These are phyloP conservation scores for Helichrysum umbraculigerum DNA, from an alignment of 129 eudicot species.

Conservation along the genomic window DNA sequence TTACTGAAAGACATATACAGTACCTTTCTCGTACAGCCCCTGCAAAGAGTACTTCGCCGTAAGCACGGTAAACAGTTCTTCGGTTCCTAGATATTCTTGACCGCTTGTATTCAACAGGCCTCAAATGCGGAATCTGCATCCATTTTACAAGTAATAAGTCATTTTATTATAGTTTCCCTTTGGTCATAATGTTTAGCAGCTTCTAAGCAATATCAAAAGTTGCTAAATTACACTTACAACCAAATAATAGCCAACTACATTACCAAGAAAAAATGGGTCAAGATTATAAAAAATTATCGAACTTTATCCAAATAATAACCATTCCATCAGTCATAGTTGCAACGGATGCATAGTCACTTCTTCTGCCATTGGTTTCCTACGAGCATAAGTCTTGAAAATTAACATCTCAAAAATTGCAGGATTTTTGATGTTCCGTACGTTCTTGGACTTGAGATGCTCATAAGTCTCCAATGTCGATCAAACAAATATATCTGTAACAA, in stretches of 20 bases:
- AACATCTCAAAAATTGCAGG: too few species aligned
- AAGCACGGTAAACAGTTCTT: constrained; percentile 79
- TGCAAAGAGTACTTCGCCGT: constrained; percentile 74
- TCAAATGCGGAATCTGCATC: constrained; percentile 73
- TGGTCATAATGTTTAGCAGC: neutral
- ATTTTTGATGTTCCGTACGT: too few species aligned
- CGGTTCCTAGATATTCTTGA: constrained; percentile 70
- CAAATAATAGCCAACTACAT: neutral
- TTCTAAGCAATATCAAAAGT: neutral
- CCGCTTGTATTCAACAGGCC: constrained; percentile 86
- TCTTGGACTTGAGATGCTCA: too few species aligned
- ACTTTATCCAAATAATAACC: too few species aligned
- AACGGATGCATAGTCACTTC: too few species aligned
- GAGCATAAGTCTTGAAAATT: too few species aligned
- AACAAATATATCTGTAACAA: too few species aligned
- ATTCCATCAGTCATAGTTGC: too few species aligned
- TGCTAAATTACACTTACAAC: neutral
- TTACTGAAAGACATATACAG: neutral
- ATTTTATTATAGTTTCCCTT: neutral
- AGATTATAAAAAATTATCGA: neutral
- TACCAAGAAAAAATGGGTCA: neutral
- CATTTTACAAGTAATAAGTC: neutral
- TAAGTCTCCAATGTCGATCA: too few species aligned
- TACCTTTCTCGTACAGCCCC: constrained; percentile 80
- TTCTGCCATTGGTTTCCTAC: too few species aligned